phyloP scores from a whole-genome alignment of 1,284 basidiomycete species.

The Fomes fomentarius region DNA sequence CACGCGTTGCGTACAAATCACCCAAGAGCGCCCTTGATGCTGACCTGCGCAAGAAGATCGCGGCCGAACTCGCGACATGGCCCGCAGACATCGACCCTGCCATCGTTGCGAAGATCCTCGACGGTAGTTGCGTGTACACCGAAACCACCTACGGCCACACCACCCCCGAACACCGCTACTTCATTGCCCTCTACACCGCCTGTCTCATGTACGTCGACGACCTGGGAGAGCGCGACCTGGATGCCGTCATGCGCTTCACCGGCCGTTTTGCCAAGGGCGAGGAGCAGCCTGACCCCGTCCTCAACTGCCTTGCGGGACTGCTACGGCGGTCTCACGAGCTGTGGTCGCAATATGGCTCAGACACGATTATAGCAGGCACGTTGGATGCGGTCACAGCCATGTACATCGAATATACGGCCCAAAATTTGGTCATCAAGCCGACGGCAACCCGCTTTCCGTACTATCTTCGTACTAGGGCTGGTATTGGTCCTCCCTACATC shows the following conservation, averaged over 20 bases:
- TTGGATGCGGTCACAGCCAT: constrained; percentile 17
- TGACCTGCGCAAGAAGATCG: constrained; percentile 1
- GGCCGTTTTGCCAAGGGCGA: constrained; percentile 14
- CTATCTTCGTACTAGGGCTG: constrained; percentile 16
- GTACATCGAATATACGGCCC: constrained; percentile 16
- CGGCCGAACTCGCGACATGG: constrained; percentile 5
- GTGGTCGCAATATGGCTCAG: constrained; percentile 15
- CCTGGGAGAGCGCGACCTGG: constrained; percentile 5
- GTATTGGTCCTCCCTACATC: constrained; percentile 18
- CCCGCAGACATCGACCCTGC: not conserved
- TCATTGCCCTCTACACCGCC: constrained; percentile 19
- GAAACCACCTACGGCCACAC: constrained; percentile 21
- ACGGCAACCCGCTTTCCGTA: constrained; percentile 18
- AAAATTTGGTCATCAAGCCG: constrained; percentile 9
- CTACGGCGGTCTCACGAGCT: constrained; percentile 11
- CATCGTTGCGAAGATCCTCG: constrained; percentile 10
- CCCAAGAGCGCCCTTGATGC: not conserved
- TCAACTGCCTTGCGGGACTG: constrained; percentile 12
- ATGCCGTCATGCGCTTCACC: constrained; percentile 16
- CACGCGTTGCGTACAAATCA: constrained; percentile 4
- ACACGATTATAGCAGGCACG: constrained; percentile 19
- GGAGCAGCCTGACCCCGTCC: constrained; percentile 13
- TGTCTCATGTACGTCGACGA: constrained; percentile 22
- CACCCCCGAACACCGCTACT: constrained; percentile 13
- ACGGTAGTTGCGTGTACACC: constrained; percentile 12